These are phyloP conservation scores for Noccaea bulbosa DNA, from an alignment of 345 rosid genomes.

Conservation along the genomic window DNA sequence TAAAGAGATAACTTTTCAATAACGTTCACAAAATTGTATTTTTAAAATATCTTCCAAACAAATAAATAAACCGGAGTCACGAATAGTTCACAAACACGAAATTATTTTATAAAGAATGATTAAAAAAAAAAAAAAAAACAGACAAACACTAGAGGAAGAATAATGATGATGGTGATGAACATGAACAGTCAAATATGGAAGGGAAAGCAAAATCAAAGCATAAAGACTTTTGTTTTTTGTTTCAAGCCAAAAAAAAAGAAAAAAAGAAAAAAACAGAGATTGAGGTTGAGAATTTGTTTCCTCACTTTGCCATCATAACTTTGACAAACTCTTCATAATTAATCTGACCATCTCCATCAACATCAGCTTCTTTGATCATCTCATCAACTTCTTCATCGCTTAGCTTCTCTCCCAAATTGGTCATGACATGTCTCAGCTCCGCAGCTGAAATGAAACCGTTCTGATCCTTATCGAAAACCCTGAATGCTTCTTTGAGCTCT, in stretches of 20 bases:
- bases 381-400: constrained; percentile 60
- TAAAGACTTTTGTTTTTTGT: not conserved
- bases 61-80: constrained; percentile 19
- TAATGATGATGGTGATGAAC: constrained; percentile 13
- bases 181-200: constrained; percentile 17
- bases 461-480: constrained; percentile 49
- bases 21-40: not conserved
- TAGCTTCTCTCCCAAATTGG: constrained; percentile 57
- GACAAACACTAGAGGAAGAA: not conserved
- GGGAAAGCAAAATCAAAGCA: constrained; percentile 4
- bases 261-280: too few relatives aligned
- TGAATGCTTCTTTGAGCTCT: constrained; percentile 46
- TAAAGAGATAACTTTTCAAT: not conserved
- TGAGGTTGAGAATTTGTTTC: not conserved
- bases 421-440: constrained; percentile 61
- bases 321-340: constrained; percentile 50
- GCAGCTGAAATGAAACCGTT: constrained; percentile 51
- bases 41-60: constrained; percentile 20
- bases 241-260: not conserved
- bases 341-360: constrained; percentile 50
- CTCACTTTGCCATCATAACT: constrained; percentile 53
- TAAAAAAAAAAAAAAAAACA: not conserved
- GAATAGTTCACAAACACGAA: constrained; percentile 19
- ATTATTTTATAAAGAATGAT: not conserved
- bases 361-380: constrained; percentile 48